Evolutionary conservation across 192 early-diverging fungal species (phyloP).

Genomic region (Allomyces macrogynus): DNA sequence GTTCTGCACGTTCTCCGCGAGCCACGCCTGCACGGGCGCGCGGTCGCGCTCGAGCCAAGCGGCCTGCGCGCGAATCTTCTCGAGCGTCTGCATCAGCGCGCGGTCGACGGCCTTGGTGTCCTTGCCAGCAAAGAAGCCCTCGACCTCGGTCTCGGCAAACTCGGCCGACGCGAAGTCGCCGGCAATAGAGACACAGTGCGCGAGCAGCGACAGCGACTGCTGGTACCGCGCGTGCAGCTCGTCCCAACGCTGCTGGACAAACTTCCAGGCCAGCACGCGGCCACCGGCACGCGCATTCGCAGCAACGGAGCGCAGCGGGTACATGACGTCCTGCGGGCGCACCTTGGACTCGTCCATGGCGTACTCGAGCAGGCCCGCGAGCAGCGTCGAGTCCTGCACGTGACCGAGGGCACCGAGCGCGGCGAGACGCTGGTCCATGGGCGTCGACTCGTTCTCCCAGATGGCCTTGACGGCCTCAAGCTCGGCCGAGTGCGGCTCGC

Average conservation of each 20-base stretch:
- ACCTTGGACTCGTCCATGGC: conserved; percentile 13
- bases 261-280: background rate
- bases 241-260: background rate
- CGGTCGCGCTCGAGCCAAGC: background rate
- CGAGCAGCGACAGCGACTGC: background rate
- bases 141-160: background rate
- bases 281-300: background rate
- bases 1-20: background rate
- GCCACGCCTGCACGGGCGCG: background rate
- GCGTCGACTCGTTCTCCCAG: conserved; percentile 22
- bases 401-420: conserved; percentile 34
- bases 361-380: conserved; percentile 15
- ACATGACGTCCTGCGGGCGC: conserved; percentile 19
- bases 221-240: background rate
- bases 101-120: conserved; percentile 29
- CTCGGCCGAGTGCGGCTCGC: conserved; percentile 5
- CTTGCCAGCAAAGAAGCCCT: conserved; percentile 22
- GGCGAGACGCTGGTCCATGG: conserved; percentile 30
- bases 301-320: background rate
- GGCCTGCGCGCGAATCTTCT: conserved; percentile 29
- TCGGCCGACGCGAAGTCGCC: background rate
- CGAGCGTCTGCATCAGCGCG: conserved; percentile 50
- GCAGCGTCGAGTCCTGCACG: conserved; percentile 15
- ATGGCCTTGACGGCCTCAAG: conserved; percentile 16
- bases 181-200: background rate